Base-by-base conservation (phyloP, 2,329 filamentous ascomycete species). In the Plenodomus biglobosus region DNA sequence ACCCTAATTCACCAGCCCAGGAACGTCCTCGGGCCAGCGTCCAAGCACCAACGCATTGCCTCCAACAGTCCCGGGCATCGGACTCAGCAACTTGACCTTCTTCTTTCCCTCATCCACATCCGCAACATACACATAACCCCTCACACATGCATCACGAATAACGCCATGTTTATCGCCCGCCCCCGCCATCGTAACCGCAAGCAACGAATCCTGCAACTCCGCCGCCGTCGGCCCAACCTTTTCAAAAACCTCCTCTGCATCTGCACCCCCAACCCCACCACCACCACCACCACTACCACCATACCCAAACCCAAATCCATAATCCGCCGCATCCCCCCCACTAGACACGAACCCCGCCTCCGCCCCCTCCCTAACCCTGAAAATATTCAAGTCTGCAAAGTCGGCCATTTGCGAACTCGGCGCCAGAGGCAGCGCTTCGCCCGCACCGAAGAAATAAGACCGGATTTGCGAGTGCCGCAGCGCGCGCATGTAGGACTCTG, bases 51-150 rank as follows among this genome's bases (percentile, higher is more conserved):
- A 77, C 4, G 92, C 91, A 65, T 86, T 80, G 57, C 87, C 83
- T 0, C 90, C 90, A 50, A 96, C 79, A 49, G 88, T 81, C 2
- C 91, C 91, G 43, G 88, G 88, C 52, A 96, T 85, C 1, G 94
- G 94, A 16, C 89, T 86, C 49, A 99, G 75, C 17, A 97, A 78
- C 65, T 89, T 87, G 24, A 96, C 78, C 69, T 88, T 88, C 58
- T 85, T 85, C 70, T 88, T 88, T 60, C 87, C 86, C 65, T 90
- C 88, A 65, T 99, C 92, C 3, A 97, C 90, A 53, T 96, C 90
- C 1, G 90, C 87, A 15, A 97, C 88, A 65, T 96, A 96, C 22
- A 96, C 81, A 65, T 95, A 99, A 0, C 94, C 94, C 81, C 95
- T 87, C 22, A 97, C 85, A 46, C 86, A 87, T 7, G 91, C 85